Evolutionary conservation across 352 stramenopile species (phyloP).

Genomic region (Pilasporangium apinafurcum): DNA sequence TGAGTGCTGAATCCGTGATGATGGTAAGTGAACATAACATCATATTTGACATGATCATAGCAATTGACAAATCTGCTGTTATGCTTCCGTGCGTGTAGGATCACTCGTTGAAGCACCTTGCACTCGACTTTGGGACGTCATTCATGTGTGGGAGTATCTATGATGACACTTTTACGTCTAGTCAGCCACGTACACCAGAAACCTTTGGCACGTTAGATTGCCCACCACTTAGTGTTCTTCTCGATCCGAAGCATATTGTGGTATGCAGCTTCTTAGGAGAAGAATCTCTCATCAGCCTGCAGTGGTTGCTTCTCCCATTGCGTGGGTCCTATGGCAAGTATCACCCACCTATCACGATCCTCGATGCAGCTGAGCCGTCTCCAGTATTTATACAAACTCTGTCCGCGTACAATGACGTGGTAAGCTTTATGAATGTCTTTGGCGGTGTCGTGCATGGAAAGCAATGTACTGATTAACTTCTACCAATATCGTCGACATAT

Average conservation of each 20-base stretch:
- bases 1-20: no score
- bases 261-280: conserved; percentile 83
- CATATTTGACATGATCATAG: no score
- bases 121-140: conserved; percentile 33
- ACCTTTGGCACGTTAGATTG: conserved; percentile 23
- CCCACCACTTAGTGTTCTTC: conserved; percentile 48
- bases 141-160: conserved; percentile 11
- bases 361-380: conserved; percentile 62
- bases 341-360: conserved; percentile 74
- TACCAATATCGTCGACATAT: no score
- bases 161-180: conserved; percentile 15
- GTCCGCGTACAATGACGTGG: conserved; percentile 54
- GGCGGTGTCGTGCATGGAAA: background rate
- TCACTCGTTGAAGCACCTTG: conserved; percentile 48
- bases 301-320: conserved; percentile 73
- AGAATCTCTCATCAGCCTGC: conserved; percentile 61
- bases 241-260: conserved; percentile 67
- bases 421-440: conserved; percentile 15
- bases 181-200: no score
- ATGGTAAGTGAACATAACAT: no score
- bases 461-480: no score
- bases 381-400: conserved; percentile 39
- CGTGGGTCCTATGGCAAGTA: conserved; percentile 33
- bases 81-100: no score
- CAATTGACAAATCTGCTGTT: no score